These are phyloP conservation scores for Fraxinus greggii DNA, from an alignment of 305 asterid genomes.

Conservation along the genomic window DNA sequence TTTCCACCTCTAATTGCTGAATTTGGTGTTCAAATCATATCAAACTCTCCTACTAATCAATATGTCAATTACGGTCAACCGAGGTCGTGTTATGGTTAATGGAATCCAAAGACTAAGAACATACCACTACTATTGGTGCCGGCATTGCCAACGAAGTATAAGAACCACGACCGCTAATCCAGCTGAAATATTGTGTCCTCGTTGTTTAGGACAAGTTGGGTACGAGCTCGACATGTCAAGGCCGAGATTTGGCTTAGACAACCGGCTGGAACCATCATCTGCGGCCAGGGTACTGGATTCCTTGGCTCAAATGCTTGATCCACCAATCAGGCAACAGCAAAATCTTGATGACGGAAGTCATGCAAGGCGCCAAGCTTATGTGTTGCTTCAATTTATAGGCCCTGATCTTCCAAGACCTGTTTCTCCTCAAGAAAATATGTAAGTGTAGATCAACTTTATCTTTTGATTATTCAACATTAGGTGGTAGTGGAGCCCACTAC, in stretches of 20 bases:
- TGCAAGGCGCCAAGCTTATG: slow-evolving; percentile 33
- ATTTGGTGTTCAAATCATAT: not conserved
- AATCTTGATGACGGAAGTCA: slow-evolving; percentile 8
- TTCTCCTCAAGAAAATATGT: slow-evolving; percentile 25
- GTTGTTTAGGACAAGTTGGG: slow-evolving; percentile 53
- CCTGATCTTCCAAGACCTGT: slow-evolving; percentile 47
- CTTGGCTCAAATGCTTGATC: slow-evolving; percentile 53
- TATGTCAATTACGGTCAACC: slow-evolving; percentile 39
- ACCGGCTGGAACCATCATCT: slow-evolving; percentile 39
- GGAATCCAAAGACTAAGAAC: slow-evolving; percentile 67
- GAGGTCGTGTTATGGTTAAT: slow-evolving; percentile 48
- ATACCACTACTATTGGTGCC: slow-evolving; percentile 87
- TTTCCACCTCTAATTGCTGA: slow-evolving; percentile 10
- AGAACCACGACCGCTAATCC: slow-evolving; percentile 73
- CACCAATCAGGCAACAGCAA: slow-evolving; percentile 16
- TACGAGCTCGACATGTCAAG: slow-evolving; percentile 64
- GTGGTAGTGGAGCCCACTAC: not conserved
- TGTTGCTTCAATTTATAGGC: slow-evolving; percentile 60
- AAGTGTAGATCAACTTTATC: not conserved
- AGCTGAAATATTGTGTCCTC: slow-evolving; percentile 60
- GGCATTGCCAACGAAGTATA: slow-evolving; percentile 62
- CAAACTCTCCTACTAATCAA: not conserved
- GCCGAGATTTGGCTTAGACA: slow-evolving; percentile 39
- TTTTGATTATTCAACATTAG: not conserved
- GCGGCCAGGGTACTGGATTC: slow-evolving; percentile 46